Percentiles rank a stretch among this genome's conserved stretches.
Conservation (phyloP, 371 early-diverging fungal genomes). For the Homolaphlyctis polyrhiza region DNA sequence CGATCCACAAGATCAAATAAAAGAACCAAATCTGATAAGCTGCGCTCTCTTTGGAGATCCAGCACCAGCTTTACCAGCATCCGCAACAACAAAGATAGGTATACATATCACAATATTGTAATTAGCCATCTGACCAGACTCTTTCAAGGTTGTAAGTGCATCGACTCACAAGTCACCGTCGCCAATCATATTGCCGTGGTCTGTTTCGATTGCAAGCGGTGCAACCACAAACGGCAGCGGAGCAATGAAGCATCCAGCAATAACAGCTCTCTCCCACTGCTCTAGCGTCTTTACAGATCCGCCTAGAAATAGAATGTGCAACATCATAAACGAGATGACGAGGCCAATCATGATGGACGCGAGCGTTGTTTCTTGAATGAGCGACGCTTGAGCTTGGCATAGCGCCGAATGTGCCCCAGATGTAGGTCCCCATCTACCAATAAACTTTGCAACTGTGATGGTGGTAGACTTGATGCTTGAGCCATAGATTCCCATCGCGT, state of each 20-base stretch:
- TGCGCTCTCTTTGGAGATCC: background rate
- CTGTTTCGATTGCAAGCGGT: background rate
- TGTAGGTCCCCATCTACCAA: background rate
- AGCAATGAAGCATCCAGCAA: background rate
- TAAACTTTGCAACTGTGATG: background rate
- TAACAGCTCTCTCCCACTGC: background rate
- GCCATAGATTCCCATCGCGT: no score
- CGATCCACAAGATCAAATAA: background rate
- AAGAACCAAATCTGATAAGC: slow-evolving; percentile 1
- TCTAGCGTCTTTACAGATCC: background rate
- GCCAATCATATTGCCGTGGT: background rate
- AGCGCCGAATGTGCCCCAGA: background rate
- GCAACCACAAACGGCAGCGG: background rate
- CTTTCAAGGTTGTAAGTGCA: no score
- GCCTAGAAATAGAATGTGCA: background rate
- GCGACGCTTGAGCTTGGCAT: background rate
- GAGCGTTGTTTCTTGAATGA: background rate
- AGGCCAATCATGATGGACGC: background rate
- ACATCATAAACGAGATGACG: background rate
- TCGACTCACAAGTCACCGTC: background rate
- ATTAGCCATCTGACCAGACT: no score
- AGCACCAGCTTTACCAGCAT: background rate
- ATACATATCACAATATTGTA: no score
- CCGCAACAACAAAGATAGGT: no score
- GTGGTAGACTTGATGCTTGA: no score